Conservation (phyloP, 495 filamentous ascomycete genomes). For the Podospora tetraspora region DNA sequence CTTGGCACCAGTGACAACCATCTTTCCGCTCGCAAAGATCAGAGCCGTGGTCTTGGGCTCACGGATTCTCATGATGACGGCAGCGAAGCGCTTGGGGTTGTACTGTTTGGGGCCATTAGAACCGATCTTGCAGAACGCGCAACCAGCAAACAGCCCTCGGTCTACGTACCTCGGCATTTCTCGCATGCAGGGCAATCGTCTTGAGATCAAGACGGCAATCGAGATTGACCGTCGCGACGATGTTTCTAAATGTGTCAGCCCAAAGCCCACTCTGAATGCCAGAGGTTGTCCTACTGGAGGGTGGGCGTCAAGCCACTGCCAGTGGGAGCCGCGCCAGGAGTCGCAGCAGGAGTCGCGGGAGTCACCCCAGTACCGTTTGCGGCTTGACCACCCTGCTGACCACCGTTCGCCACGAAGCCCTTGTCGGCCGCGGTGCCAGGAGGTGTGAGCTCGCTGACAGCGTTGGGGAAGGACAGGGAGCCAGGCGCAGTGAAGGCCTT, state of each 20-base stretch:
- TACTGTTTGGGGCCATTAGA: constrained; percentile 35
- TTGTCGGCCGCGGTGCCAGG: constrained; percentile 54
- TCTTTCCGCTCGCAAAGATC: constrained; percentile 98
- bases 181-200: constrained; percentile 96
- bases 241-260: constrained; percentile 83
- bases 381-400: constrained; percentile 53
- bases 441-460: constrained; percentile 73
- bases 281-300: constrained; percentile 78
- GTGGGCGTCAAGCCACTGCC: constrained; percentile 88
- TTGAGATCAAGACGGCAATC: constrained; percentile 97
- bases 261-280: constrained; percentile 30
- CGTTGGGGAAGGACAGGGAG: constrained; percentile 85
- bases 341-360: constrained; percentile 93
- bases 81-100: constrained; percentile 85
- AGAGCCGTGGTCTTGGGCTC: constrained; percentile 97
- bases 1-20: constrained; percentile 99
- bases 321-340: constrained; percentile 70
- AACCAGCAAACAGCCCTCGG: constrained; percentile 27
- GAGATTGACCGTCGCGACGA: constrained; percentile 98
- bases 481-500: constrained; percentile 85
- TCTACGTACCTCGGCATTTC: constrained; percentile 74
- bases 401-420: constrained; percentile 44
- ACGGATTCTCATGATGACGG: constrained; percentile 99
- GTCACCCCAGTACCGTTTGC: constrained; percentile 76
- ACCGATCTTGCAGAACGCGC: constrained; percentile 7